Base-by-base conservation (phyloP, 139 green algal genomes). In the Mychonastes homosphaera region DNA sequence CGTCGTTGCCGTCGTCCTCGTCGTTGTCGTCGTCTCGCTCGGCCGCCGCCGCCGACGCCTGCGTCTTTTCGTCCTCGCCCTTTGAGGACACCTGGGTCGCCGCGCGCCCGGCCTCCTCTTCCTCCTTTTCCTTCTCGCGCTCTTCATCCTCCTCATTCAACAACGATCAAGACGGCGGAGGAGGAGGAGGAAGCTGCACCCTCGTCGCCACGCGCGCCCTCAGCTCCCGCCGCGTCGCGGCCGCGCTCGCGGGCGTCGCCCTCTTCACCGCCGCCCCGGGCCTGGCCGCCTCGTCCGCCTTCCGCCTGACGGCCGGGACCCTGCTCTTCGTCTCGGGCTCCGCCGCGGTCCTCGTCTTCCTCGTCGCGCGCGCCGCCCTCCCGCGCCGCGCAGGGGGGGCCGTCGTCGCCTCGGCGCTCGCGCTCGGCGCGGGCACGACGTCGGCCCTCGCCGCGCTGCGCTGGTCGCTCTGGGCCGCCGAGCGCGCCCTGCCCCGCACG, bases 391-490 rank as follows among this genome's bases (percentile, higher is more conserved):
- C n/a, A n/a, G n/a, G n/a, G n/a, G n/a, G n/a, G n/a, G n/a, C n/a
- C n/a, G n/a, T n/a, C n/a, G n/a, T n/a, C n/a, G n/a, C n/a, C n/a
- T n/a, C n/a, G n/a, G n/a, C n/a, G n/a, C n/a, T n/a, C 18, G 19
- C 21, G 23, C 33, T 61, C 30, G 49, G 50, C 4, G 30, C 61
- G 32, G 61, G 61, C 32, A 26, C 32, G 24, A 60, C 30, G 34
- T 53, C 34, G n/a, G 30, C 61, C 29, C 16, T 54, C 21, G 51
- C 29, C 0, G 26, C 43, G 1, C 23, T 55, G 21, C 61, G 61
- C 30, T 67, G 51, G 51, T 8, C 49, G 8, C 61, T 49, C 15
- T 67, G 63, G 63, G 21, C 43, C 44, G 53, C 63, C 33, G 44
- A 50, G 34, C n/a, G n/a, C n/a, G n/a, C n/a, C n/a, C n/a, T n/a